Conservation (phyloP, 1,139 yeast species). For the Pichia sp. region DNA sequence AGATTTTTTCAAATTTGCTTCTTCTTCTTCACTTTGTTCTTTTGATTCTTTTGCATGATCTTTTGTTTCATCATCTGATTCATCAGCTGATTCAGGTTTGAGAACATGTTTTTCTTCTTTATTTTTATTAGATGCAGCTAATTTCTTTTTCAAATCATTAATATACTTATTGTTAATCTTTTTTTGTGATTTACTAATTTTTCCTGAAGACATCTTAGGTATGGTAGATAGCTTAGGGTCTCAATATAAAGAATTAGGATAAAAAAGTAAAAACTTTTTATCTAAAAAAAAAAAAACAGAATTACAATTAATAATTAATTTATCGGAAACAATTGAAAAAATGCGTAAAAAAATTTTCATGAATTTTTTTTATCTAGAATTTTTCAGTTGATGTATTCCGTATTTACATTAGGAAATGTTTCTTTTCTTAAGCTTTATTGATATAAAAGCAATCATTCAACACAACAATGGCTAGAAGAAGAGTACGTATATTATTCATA, state of each 20-base stretch:
- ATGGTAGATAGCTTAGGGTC: too few species aligned
- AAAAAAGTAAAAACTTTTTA: neutral
- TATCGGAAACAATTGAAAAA: too few species aligned
- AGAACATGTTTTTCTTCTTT: conserved; percentile 17
- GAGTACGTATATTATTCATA: conserved; percentile 29
- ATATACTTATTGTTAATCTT: conserved; percentile 19
- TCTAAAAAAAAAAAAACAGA: too few species aligned
- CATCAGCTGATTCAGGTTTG: conserved; percentile 17
- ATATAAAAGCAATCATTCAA: neutral
- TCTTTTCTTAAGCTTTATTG: neutral
- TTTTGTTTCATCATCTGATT: conserved; percentile 11
- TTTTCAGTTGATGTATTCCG: neutral
- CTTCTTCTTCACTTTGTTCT: conserved; percentile 13
- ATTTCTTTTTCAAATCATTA: conserved; percentile 20
- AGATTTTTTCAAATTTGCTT: conserved; percentile 35
- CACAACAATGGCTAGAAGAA: conserved; percentile 42
- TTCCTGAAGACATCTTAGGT: conserved; percentile 3
- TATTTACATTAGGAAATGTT: neutral
- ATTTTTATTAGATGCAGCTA: conserved; percentile 16
- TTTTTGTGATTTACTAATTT: conserved; percentile 9
- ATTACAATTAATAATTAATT: too few species aligned
- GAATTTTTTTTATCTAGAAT: neutral
- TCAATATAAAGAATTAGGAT: too few species aligned
- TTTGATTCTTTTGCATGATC: conserved; percentile 7
- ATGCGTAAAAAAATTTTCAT: too few species aligned